These are phyloP conservation scores for Psilocybe cubensis DNA, from an alignment of 768 basidiomycete genomes.

Conservation along the genomic window DNA sequence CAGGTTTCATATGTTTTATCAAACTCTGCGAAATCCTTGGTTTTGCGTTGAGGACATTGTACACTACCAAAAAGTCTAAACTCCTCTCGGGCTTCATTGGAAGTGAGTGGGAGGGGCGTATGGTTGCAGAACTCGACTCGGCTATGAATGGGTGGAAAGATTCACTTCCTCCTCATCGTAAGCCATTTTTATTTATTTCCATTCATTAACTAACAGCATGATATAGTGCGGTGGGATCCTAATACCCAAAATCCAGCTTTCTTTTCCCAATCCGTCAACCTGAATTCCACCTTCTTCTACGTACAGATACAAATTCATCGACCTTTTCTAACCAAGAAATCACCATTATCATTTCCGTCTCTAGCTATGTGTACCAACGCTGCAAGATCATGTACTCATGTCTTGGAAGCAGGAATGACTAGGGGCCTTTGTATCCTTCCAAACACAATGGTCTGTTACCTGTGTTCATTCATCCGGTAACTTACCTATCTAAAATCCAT, in stretches of 20 bases:
- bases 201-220: neutral
- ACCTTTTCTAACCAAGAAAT: conserved; percentile 59
- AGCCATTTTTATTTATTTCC: neutral
- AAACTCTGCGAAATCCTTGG: conserved; percentile 67
- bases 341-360: conserved; percentile 51
- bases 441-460: conserved; percentile 30
- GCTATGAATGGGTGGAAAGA: conserved; percentile 66
- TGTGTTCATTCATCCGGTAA: neutral
- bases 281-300: conserved; percentile 50
- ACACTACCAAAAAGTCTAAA: conserved; percentile 46
- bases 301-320: conserved; percentile 71
- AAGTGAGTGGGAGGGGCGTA: conserved; percentile 57
- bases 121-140: conserved; percentile 66
- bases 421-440: conserved; percentile 33
- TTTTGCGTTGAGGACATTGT: conserved; percentile 63
- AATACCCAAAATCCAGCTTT: conserved; percentile 30
- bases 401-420: conserved; percentile 58
- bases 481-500: neutral
- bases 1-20: conserved; percentile 56
- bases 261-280: conserved; percentile 56
- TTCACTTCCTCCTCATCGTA: conserved; percentile 54
- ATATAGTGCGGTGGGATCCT: conserved; percentile 23
- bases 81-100: conserved; percentile 43
- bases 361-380: conserved; percentile 74
- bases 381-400: conserved; percentile 70